Conservation (phyloP, 176 grass and related monocot genomes). For the Eremochloa ophiuroides region DNA sequence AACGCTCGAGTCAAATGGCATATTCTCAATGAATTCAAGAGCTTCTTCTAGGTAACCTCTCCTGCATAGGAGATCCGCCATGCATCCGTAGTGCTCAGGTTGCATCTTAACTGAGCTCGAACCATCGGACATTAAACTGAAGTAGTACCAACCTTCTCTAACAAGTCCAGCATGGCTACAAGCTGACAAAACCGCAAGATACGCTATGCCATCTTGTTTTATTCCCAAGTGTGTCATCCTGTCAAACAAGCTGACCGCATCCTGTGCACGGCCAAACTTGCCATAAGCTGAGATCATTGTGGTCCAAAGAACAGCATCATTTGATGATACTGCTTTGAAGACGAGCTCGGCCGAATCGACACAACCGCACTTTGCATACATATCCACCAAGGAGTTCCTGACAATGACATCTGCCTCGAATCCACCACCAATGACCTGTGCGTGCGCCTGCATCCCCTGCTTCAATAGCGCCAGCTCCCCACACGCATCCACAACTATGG, state of each 20-base stretch:
- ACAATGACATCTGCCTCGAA: slow-evolving; percentile 38
- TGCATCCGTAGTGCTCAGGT: slow-evolving; percentile 55
- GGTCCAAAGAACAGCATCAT: slow-evolving; percentile 52
- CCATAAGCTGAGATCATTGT: slow-evolving; percentile 61
- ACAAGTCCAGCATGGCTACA: slow-evolving; percentile 61
- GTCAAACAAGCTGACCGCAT: slow-evolving; percentile 45
- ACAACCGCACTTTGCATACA: slow-evolving; percentile 67
- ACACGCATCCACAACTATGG: slow-evolving; percentile 42
- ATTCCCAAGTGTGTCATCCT: slow-evolving; percentile 46
- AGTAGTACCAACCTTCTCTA: slow-evolving; percentile 49
- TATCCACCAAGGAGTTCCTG: slow-evolving; percentile 51
- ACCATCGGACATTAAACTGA: slow-evolving; percentile 34
- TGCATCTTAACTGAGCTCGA: slow-evolving; percentile 9
- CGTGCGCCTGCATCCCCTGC: slow-evolving; percentile 46
- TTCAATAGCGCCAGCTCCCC: slow-evolving; percentile 41
- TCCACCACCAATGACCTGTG: slow-evolving; percentile 18
- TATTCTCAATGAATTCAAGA: slow-evolving; percentile 47
- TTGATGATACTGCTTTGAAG: not conserved
- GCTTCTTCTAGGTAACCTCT: slow-evolving; percentile 44
- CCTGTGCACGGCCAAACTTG: slow-evolving; percentile 30
- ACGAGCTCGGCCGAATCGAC: slow-evolving; percentile 41
- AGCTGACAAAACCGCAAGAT: slow-evolving; percentile 55
- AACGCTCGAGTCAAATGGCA: slow-evolving; percentile 37
- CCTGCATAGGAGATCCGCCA: slow-evolving; percentile 62
- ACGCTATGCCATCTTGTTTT: slow-evolving; percentile 38